phyloP scores from a whole-genome alignment of 2,329 filamentous ascomycete genomes.

The Colletotrichum caudatum region DNA sequence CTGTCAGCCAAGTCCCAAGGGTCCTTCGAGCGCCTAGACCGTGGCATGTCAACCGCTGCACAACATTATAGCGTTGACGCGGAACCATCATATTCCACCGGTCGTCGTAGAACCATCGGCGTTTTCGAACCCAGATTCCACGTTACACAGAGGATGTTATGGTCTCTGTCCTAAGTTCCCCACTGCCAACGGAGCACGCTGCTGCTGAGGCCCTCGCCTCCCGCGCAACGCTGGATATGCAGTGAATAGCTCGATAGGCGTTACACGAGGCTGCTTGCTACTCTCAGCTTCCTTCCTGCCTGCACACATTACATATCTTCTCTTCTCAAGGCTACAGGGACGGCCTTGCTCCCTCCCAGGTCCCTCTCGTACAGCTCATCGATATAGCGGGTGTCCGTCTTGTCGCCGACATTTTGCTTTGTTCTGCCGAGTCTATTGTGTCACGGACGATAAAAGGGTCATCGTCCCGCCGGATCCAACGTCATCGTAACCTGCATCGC shows the following conservation, averaged over 20 bases:
- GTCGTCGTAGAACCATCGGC: not conserved
- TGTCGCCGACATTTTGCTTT: not conserved
- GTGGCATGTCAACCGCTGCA: not conserved
- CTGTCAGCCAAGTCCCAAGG: not conserved
- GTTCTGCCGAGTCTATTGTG: constrained; percentile 5
- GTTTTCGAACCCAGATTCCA: not conserved
- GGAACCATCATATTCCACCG: not conserved
- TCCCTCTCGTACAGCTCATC: constrained; percentile 1
- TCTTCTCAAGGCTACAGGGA: constrained; percentile 1
- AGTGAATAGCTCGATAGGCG: not conserved
- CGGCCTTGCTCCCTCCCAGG: constrained; percentile 5
- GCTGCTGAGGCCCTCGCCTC: not conserved
- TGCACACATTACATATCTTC: not conserved
- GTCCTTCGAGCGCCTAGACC: not conserved
- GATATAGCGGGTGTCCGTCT: not conserved
- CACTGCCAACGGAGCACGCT: not conserved
- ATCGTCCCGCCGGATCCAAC: not conserved
- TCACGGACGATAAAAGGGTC: not conserved
- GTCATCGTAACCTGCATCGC: not conserved
- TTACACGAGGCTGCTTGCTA: constrained; percentile 2
- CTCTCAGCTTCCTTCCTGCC: not conserved
- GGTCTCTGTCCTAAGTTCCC: constrained; percentile 2
- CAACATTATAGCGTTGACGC: not conserved
- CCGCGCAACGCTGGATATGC: constrained; percentile 9
- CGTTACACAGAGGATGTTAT: constrained; percentile 8